Conservation (phyloP, 352 stramenopile genomes). For the Phytophthora pistaciae region DNA sequence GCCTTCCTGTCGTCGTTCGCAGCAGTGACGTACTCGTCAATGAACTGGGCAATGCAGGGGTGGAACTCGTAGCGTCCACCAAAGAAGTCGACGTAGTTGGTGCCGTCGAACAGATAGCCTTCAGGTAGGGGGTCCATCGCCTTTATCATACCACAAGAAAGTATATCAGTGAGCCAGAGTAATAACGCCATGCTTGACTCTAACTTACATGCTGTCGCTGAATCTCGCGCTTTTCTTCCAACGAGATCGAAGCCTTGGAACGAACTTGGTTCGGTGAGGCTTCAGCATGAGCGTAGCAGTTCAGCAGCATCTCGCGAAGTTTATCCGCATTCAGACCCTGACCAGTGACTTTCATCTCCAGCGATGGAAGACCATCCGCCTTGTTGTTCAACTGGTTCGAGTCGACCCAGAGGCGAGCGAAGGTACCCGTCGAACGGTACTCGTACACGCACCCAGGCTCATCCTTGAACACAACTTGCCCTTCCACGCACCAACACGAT, state of each 20-base stretch:
- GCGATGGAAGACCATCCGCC: constrained; percentile 5
- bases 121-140: constrained; percentile 75
- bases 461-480: constrained; percentile 54
- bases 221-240: constrained; percentile 76
- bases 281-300: constrained; percentile 65
- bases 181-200: not conserved
- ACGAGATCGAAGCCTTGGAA: constrained; percentile 49
- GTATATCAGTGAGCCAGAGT: not conserved
- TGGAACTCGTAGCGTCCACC: constrained; percentile 81
- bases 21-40: constrained; percentile 62
- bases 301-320: constrained; percentile 62
- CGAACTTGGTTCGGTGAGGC: constrained; percentile 44
- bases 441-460: constrained; percentile 54
- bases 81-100: constrained; percentile 80
- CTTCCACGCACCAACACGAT: constrained; percentile 74
- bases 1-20: constrained; percentile 52
- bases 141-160: constrained; percentile 26
- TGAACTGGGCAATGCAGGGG: constrained; percentile 70
- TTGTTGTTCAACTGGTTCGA: constrained; percentile 15
- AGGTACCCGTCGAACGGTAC: constrained; percentile 68
- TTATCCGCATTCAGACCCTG: constrained; percentile 47
- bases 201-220: constrained; percentile 72
- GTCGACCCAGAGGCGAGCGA: constrained; percentile 41
- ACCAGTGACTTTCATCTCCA: constrained; percentile 65
- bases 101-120: constrained; percentile 76